These are phyloP conservation scores for Vitrella brassicaformis DNA, from an alignment of 73 alveolate genomes.

Conservation along the genomic window DNA sequence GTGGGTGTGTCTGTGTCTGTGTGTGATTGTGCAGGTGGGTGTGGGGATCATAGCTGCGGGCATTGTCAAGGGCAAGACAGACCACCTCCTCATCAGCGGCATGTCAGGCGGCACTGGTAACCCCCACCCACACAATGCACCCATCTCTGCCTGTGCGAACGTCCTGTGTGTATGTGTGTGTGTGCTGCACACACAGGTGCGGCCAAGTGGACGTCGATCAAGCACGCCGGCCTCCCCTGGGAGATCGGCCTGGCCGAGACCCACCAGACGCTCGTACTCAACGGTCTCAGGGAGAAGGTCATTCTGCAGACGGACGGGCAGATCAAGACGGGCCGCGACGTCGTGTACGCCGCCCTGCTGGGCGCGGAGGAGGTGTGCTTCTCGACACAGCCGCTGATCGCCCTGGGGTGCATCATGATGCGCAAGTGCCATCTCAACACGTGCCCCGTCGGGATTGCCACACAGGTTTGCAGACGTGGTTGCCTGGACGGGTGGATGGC, in stretches of 20 bases:
- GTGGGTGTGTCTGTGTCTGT: too few species aligned
- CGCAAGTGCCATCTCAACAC: constrained; percentile 45
- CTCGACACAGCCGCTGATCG: constrained; percentile 38
- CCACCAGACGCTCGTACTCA: constrained; percentile 30
- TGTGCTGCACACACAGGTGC: too few species aligned
- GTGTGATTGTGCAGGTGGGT: too few species aligned
- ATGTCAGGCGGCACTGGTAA: constrained; percentile 34
- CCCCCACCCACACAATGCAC: too few species aligned
- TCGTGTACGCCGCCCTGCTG: constrained; percentile 39
- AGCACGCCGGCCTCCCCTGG: constrained; percentile 37
- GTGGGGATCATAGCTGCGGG: constrained; percentile 1
- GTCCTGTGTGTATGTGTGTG: too few species aligned
- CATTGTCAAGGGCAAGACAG: constrained; percentile 24
- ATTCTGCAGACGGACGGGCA: constrained; percentile 35
- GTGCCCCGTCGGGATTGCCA: constrained; percentile 45
- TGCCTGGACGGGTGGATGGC: too few species aligned
- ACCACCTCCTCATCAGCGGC: background rate
- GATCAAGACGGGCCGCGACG: constrained; percentile 37
- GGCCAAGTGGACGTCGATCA: constrained; percentile 42
- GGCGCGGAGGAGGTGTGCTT: constrained; percentile 39
- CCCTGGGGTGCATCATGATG: constrained; percentile 47
- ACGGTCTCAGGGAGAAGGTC: constrained; percentile 19
- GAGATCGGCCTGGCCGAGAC: constrained; percentile 41
- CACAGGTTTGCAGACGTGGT: too few species aligned
- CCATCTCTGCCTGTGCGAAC: too few species aligned